Conservation (phyloP, 768 basidiomycete species). For the Cytidiella melzeri region DNA sequence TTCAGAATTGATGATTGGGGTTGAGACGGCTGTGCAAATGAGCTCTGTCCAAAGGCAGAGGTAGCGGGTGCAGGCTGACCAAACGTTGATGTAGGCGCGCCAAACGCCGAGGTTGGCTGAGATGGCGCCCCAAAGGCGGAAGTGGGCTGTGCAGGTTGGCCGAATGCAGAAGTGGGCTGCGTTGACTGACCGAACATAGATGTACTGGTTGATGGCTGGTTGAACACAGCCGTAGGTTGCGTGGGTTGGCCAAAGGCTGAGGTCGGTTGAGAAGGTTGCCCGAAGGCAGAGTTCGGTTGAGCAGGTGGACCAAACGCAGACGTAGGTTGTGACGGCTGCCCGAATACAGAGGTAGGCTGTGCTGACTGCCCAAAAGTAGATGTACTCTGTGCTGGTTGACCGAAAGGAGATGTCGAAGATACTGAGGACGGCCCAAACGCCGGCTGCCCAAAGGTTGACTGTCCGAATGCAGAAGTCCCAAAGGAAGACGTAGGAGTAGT, state of each 20-base stretch:
- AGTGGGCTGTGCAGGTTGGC: slow-evolving; percentile 17
- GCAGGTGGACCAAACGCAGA: slow-evolving; percentile 21
- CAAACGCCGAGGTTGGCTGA: slow-evolving; percentile 26
- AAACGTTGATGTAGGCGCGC: slow-evolving; percentile 28
- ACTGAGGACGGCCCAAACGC: slow-evolving; percentile 7
- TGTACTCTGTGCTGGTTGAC: slow-evolving; percentile 10
- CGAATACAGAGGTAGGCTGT: slow-evolving; percentile 31
- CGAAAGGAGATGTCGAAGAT: neutral
- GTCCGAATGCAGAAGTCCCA: neutral
- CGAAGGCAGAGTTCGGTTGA: slow-evolving; percentile 28
- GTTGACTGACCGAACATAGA: slow-evolving; percentile 19
- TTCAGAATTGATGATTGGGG: slow-evolving; percentile 24
- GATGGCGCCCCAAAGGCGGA: slow-evolving; percentile 31
- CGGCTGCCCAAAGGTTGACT: slow-evolving; percentile 6
- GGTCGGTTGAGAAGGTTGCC: slow-evolving; percentile 26
- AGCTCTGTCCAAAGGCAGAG: slow-evolving; percentile 24
- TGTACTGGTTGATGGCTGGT: slow-evolving; percentile 22
- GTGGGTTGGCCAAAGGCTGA: slow-evolving; percentile 12
- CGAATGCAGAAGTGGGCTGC: slow-evolving; percentile 24
- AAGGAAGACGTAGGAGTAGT: neutral
- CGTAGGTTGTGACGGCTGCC: slow-evolving; percentile 24
- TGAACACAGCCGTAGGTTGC: slow-evolving; percentile 27
- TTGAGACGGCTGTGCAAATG: slow-evolving; percentile 12
- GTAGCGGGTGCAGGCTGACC: slow-evolving; percentile 26
- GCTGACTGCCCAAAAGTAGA: slow-evolving; percentile 34